Conservation (phyloP, 495 filamentous ascomycete genomes). For the Daldinia bambusicola region DNA sequence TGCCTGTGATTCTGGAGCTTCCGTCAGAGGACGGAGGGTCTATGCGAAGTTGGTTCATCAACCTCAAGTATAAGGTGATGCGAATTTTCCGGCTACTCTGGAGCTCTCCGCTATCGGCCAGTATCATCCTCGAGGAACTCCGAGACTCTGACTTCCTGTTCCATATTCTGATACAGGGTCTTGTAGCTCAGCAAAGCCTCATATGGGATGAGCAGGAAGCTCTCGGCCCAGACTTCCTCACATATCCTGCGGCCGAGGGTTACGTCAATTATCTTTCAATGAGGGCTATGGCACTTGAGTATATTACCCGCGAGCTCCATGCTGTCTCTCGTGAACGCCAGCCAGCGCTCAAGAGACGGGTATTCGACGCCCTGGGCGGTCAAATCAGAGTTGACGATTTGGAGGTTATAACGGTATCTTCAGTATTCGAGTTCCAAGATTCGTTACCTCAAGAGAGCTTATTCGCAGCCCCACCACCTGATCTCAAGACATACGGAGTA, state of each 20-base stretch:
- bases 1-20: conserved; percentile 71
- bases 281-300: conserved; percentile 80
- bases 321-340: conserved; percentile 74
- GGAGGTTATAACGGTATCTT: conserved; percentile 69
- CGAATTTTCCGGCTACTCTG: conserved; percentile 83
- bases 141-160: conserved; percentile 78
- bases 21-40: conserved; percentile 65
- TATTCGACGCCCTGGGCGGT: conserved; percentile 82
- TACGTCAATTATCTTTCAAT: conserved; percentile 78
- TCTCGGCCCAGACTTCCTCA: conserved; percentile 67
- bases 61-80: conserved; percentile 76
- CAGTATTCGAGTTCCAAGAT: conserved; percentile 92
- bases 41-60: conserved; percentile 76
- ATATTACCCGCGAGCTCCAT: conserved; percentile 84
- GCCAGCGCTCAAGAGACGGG: conserved; percentile 78
- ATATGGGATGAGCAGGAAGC: conserved; percentile 72
- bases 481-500: conserved; percentile 65
- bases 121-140: conserved; percentile 78
- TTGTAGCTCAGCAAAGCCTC: conserved; percentile 68
- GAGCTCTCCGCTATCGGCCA: conserved; percentile 82
- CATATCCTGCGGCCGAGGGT: conserved; percentile 68
- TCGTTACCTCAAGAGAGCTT: conserved; percentile 78
- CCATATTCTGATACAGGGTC: conserved; percentile 71
- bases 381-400: conserved; percentile 71
- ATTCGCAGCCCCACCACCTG: conserved; percentile 59